Conservation (phyloP, 345 rosid genomes). For the Barbarea vulgaris region DNA sequence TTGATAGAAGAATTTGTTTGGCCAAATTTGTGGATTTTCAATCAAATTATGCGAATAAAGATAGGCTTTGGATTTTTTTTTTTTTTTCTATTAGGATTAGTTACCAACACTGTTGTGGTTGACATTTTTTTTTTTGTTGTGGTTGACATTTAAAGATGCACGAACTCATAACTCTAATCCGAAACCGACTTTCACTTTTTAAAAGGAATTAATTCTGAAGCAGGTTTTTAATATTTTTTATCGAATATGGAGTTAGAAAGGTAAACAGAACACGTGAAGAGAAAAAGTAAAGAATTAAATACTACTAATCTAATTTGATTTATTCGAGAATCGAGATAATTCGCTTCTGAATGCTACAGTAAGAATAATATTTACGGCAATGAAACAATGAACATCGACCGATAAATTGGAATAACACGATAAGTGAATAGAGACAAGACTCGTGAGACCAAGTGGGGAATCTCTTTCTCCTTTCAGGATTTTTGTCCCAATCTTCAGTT, state of each 20-base stretch:
- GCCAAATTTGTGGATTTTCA: slow-evolving; percentile 6
- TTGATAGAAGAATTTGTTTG: slow-evolving; percentile 17
- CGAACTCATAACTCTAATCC: slow-evolving; percentile 23
- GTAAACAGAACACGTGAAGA: slow-evolving; percentile 35
- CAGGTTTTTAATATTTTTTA: neutral
- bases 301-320: slow-evolving; percentile 13
- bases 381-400: slow-evolving; percentile 33
- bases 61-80: slow-evolving; percentile 24
- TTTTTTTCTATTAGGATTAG: neutral
- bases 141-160: slow-evolving; percentile 37
- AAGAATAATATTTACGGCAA: slow-evolving; percentile 18
- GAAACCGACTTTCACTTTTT: slow-evolving; percentile 31
- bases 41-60: slow-evolving; percentile 23
- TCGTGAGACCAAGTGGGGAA: slow-evolving; percentile 37
- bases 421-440: slow-evolving; percentile 31
- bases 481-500: slow-evolving; percentile 33
- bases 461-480: slow-evolving; percentile 31
- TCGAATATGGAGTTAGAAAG: slow-evolving; percentile 30
- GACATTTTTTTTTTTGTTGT: slow-evolving; percentile 34
- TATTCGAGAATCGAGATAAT: slow-evolving; percentile 35
- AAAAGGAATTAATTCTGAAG: slow-evolving; percentile 22
- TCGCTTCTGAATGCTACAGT: slow-evolving; percentile 11
- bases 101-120: slow-evolving; percentile 23
- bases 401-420: slow-evolving; percentile 23
- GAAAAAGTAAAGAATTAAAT: neutral